phyloP scores from a whole-genome alignment of 2,329 filamentous ascomycete genomes.

The Spiromastix sp. region DNA sequence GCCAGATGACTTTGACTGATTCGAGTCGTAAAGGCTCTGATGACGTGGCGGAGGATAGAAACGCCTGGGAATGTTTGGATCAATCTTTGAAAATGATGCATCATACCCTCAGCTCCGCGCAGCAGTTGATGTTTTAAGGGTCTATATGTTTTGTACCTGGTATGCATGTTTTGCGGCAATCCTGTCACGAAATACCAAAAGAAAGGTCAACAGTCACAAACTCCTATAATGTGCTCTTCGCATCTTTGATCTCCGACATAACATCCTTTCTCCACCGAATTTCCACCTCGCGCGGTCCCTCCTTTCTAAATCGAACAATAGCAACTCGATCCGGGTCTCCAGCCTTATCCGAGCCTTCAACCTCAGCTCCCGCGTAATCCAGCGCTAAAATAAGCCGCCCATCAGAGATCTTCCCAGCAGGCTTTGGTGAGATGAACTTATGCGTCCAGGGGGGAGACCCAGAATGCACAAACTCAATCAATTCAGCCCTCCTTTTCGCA shows the following conservation, averaged over 20 bases:
- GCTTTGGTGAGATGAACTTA: constrained; percentile 37
- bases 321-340: constrained; percentile 48
- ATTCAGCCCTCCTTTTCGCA: constrained; percentile 27
- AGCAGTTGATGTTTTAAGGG: too few relatives aligned
- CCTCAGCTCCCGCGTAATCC: constrained; percentile 45
- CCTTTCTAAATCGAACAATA: constrained; percentile 45
- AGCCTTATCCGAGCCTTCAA: constrained; percentile 37
- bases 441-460: constrained; percentile 36
- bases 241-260: constrained; percentile 23
- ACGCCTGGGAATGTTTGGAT: too few relatives aligned
- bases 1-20: too few relatives aligned
- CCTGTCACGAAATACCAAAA: too few relatives aligned
- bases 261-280: constrained; percentile 41
- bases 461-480: constrained; percentile 40
- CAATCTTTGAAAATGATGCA: too few relatives aligned
- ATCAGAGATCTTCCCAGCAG: constrained; percentile 31
- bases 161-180: too few relatives aligned
- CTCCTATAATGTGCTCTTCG: constrained; percentile 23
- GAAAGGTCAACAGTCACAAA: too few relatives aligned
- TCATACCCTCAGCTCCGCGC: too few relatives aligned
- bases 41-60: too few relatives aligned
- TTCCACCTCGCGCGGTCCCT: constrained; percentile 46
- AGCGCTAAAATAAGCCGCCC: constrained; percentile 43
- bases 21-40: too few relatives aligned
- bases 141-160: too few relatives aligned